These are phyloP conservation scores for Cyberlindnera sargentensis DNA, from an alignment of 805 yeast genomes.

Conservation along the genomic window DNA sequence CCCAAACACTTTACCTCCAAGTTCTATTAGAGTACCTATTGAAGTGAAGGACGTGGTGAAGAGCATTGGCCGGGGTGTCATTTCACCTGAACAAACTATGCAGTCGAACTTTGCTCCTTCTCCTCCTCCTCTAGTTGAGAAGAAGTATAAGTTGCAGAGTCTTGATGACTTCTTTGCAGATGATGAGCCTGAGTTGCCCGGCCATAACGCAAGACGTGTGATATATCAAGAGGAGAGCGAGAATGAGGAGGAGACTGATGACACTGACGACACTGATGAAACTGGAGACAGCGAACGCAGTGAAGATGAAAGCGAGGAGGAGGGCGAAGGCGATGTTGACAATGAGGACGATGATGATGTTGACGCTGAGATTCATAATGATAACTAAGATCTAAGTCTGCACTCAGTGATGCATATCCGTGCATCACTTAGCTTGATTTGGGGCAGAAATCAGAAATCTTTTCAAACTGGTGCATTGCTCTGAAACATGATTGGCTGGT, in stretches of 20 bases:
- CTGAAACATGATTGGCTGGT: too few relatives aligned
- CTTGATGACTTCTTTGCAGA: conserved; percentile 79
- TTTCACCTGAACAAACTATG: conserved; percentile 9
- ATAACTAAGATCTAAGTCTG: too few relatives aligned
- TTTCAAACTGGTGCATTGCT: too few relatives aligned
- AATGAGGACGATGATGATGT: neutral
- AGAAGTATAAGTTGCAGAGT: conserved; percentile 59
- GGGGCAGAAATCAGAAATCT: too few relatives aligned
- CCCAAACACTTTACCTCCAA: conserved; percentile 24
- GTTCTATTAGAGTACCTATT: conserved; percentile 30
- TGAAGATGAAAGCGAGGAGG: conserved; percentile 18
- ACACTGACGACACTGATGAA: conserved; percentile 22
- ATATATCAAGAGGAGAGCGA: conserved; percentile 10
- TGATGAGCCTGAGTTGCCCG: conserved; percentile 23
- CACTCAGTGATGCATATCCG: too few relatives aligned
- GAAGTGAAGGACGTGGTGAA: conserved; percentile 34
- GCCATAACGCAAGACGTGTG: conserved; percentile 7
- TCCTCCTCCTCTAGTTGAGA: conserved; percentile 17
- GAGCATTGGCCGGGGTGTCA: conserved; percentile 9
- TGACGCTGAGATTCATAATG: too few relatives aligned
- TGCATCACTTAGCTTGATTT: too few relatives aligned
- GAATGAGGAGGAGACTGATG: conserved; percentile 28
- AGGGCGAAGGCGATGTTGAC: conserved; percentile 2
- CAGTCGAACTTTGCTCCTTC: neutral
- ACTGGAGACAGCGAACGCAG: conserved; percentile 26